A percentile compares a stretch with the other conserved stretches of the same genome.
phyloP scores from a whole-genome alignment of 768 basidiomycete genomes.

The Russula emetica region DNA sequence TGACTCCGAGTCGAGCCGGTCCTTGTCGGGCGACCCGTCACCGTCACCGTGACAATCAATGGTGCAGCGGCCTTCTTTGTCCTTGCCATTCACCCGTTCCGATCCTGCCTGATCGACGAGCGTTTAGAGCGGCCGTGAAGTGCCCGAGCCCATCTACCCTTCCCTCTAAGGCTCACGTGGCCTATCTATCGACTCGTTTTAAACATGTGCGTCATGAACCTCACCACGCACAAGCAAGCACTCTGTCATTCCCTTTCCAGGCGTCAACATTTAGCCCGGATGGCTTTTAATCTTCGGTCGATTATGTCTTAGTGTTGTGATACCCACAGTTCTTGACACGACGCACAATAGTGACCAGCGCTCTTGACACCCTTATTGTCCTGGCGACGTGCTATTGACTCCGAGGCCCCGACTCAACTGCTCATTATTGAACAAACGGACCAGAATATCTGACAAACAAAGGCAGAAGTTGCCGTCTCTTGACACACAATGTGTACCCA shows the following conservation, averaged over 20 bases:
- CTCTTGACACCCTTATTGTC: not conserved
- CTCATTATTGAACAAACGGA: not conserved
- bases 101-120: too few species aligned
- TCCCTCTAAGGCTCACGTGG: too few species aligned
- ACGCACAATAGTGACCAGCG: not conserved
- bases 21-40: too few species aligned
- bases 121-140: too few species aligned
- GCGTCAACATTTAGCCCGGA: not conserved
- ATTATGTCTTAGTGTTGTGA: not conserved
- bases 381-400: not conserved
- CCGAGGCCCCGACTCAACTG: not conserved
- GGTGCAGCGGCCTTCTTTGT: too few species aligned
- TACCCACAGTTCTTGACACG: not conserved
- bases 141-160: too few species aligned
- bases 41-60: too few species aligned
- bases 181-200: too few species aligned
- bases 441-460: conserved; percentile 1
- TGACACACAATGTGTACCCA: not conserved
- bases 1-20: not conserved
- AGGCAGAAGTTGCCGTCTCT: not conserved
- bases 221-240: too few species aligned
- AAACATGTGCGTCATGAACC: too few species aligned
- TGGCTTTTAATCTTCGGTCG: not conserved
- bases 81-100: too few species aligned
- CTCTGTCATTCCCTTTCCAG: too few species aligned